A percentile compares a stretch with the other conserved stretches of the same genome.
These are phyloP conservation scores for Wallacemonas collosoma DNA, from an alignment of 208 protist genomes.

Conservation along the genomic window DNA sequence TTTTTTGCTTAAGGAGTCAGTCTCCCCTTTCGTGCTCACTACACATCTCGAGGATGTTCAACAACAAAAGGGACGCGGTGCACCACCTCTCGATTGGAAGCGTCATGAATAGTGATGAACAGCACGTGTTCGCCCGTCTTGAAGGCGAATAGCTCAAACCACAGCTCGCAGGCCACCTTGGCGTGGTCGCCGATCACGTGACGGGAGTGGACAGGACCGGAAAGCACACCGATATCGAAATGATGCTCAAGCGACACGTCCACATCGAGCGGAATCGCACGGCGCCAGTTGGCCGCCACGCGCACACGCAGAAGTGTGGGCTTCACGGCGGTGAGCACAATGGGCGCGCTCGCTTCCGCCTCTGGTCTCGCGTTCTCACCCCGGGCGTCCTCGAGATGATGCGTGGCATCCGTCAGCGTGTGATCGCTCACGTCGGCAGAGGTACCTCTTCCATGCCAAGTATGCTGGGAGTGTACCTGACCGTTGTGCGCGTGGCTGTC, in stretches of 20 bases:
- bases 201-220: conserved; percentile 55
- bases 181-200: conserved; percentile 53
- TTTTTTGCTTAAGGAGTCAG: neutral
- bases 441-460: neutral
- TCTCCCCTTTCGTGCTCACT: neutral
- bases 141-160: conserved; percentile 77
- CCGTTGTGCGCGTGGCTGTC: too few species aligned
- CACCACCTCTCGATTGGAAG: conserved; percentile 53
- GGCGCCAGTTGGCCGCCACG: conserved; percentile 62
- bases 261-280: conserved; percentile 60
- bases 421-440: too few species aligned
- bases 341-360: conserved; percentile 14
- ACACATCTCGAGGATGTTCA: conserved; percentile 28
- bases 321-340: conserved; percentile 59
- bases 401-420: too few species aligned
- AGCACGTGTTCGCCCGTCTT: conserved; percentile 76
- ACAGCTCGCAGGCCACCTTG: conserved; percentile 39
- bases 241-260: conserved; percentile 57
- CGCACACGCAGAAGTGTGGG: conserved; percentile 52
- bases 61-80: conserved; percentile 60
- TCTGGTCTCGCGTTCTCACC: neutral
- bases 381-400: neutral
- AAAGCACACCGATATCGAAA: conserved; percentile 69
- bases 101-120: conserved; percentile 60
- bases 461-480: neutral